phyloP scores from a whole-genome alignment of 495 filamentous ascomycete species.

The Penicilliopsis zonata region DNA sequence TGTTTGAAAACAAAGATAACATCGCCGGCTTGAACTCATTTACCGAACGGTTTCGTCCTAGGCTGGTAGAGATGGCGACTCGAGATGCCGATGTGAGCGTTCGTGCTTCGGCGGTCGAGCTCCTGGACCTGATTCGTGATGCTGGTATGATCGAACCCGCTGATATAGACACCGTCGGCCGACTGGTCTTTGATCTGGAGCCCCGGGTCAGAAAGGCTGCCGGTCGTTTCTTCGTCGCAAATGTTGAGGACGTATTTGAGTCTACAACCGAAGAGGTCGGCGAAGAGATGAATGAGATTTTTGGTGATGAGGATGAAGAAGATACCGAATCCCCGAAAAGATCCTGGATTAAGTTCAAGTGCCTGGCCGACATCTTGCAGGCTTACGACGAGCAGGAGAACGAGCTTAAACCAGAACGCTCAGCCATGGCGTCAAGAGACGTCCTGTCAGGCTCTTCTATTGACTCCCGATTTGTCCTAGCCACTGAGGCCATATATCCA shows the following conservation, averaged over 20 bases:
- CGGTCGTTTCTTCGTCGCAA: conserved; percentile 77
- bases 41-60: conserved; percentile 73
- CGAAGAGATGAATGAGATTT: conserved; percentile 61
- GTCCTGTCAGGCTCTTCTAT: conserved; percentile 30
- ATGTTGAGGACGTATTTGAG: conserved; percentile 71
- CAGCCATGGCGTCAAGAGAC: conserved; percentile 14
- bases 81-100: conserved; percentile 68
- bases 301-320: conserved; percentile 51
- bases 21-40: conserved; percentile 70
- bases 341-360: conserved; percentile 86
- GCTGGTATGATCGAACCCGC: conserved; percentile 78
- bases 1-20: conserved; percentile 67
- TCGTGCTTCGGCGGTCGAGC: conserved; percentile 61
- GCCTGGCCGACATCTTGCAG: conserved; percentile 70
- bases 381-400: conserved; percentile 55
- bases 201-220: conserved; percentile 73
- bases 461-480: conserved; percentile 75
- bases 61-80: conserved; percentile 89
- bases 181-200: conserved; percentile 79
- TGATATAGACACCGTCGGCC: conserved; percentile 77
- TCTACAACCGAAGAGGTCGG: conserved; percentile 72
- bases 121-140: conserved; percentile 71
- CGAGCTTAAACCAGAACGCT: conserved; percentile 26
- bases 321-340: conserved; percentile 62
- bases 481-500: conserved; percentile 73